These are phyloP conservation scores for Yamadazyma diddensiae DNA, from an alignment of 1,139 yeast species.

Conservation along the genomic window DNA sequence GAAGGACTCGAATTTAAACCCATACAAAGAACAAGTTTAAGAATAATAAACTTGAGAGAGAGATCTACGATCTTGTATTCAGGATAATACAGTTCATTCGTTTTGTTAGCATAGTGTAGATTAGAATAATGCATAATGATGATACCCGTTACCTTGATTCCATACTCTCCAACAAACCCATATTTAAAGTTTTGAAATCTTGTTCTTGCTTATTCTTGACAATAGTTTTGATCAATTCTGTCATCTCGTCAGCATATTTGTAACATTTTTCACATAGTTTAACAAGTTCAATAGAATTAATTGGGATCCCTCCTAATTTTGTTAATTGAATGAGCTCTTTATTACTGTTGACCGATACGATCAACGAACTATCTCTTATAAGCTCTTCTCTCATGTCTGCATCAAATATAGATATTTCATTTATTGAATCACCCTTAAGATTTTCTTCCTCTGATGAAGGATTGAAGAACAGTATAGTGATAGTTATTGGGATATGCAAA, in stretches of 20 bases:
- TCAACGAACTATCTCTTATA: conserved; percentile 73
- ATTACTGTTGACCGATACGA: conserved; percentile 84
- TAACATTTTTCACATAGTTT: conserved; percentile 70
- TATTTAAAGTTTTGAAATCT: conserved; percentile 27
- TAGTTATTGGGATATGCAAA: conserved; percentile 85
- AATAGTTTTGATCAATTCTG: conserved; percentile 58
- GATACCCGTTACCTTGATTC: conserved; percentile 1
- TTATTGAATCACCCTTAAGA: conserved; percentile 58
- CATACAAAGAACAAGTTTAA: conserved; percentile 11
- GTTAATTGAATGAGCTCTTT: conserved; percentile 86
- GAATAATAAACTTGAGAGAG: background rate
- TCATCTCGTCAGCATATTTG: conserved; percentile 57
- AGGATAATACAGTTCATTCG: background rate
- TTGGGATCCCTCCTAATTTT: conserved; percentile 87
- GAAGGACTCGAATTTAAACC: conserved; percentile 50
- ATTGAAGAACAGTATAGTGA: conserved; percentile 84
- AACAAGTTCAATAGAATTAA: conserved; percentile 69
- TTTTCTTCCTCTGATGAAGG: conserved; percentile 62
- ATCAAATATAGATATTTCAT: conserved; percentile 69
- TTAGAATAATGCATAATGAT: conserved; percentile 13
- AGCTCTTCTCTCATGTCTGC: conserved; percentile 76
- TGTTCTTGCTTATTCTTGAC: conserved; percentile 54
- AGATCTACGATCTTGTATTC: background rate
- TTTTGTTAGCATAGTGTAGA: conserved; percentile 8
- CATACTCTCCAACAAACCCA: conserved; percentile 28